Evolutionary conservation across 1,284 basidiomycete species (phyloP).

Genomic region (Cryptococcus sp.): DNA sequence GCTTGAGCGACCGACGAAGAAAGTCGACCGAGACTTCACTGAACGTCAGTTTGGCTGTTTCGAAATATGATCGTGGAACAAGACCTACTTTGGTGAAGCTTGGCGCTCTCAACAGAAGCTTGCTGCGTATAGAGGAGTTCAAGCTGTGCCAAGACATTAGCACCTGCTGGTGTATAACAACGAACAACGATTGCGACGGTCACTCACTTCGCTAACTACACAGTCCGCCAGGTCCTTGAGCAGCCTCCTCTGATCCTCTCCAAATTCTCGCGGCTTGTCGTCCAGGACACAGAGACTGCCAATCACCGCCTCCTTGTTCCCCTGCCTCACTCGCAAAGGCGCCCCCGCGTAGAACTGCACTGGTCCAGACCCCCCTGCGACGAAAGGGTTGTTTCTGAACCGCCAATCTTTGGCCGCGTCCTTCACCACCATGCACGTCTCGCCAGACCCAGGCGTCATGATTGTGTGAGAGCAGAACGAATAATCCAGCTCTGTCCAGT

Average conservation of each 20-base stretch:
- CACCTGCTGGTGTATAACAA: background rate
- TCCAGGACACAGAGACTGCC: conserved; percentile 36
- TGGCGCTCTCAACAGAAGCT: conserved; percentile 34
- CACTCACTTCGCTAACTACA: conserved; percentile 42
- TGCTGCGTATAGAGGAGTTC: conserved; percentile 37
- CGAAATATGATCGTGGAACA: background rate
- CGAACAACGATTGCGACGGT: conserved; percentile 20
- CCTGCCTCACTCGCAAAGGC: conserved; percentile 30
- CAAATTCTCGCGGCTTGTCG: conserved; percentile 30
- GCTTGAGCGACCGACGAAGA: conserved; percentile 37
- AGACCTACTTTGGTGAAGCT: conserved; percentile 39
- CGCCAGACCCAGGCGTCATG: conserved; percentile 12
- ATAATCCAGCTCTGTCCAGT: conserved; percentile 22
- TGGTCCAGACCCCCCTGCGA: conserved; percentile 11
- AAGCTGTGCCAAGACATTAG: conserved; percentile 1
- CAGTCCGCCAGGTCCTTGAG: conserved; percentile 42
- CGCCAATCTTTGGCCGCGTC: conserved; percentile 41
- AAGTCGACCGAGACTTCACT: conserved; percentile 41
- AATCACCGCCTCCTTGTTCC: conserved; percentile 29
- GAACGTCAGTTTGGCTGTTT: background rate
- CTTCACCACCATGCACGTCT: conserved; percentile 27
- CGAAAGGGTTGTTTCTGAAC: conserved; percentile 32
- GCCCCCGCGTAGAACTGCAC: conserved; percentile 37
- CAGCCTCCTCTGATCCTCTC: conserved; percentile 28
- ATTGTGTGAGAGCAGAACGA: conserved; percentile 38